These are phyloP conservation scores for Alternaria angustiovoidea DNA, from an alignment of 2,329 filamentous ascomycete genomes.

Conservation along the genomic window DNA sequence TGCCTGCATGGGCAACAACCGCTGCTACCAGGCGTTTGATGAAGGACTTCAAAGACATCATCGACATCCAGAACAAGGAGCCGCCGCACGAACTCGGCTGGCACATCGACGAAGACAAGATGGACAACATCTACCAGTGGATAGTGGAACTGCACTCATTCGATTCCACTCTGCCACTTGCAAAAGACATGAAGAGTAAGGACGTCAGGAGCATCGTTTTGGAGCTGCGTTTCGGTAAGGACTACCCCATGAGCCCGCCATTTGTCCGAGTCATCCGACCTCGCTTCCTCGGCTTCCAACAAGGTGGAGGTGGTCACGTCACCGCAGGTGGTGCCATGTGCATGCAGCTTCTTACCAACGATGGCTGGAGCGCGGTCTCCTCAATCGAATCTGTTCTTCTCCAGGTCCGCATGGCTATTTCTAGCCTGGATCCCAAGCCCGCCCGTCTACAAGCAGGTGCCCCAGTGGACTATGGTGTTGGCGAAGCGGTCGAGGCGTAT, in stretches of 20 bases:
- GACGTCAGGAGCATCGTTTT: slow-evolving; percentile 74
- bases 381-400: slow-evolving; percentile 81
- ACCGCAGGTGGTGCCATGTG: slow-evolving; percentile 83
- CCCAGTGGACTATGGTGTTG: slow-evolving; percentile 67
- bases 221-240: slow-evolving; percentile 80
- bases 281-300: slow-evolving; percentile 74
- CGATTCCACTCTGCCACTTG: slow-evolving; percentile 71
- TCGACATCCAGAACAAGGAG: slow-evolving; percentile 69
- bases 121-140: slow-evolving; percentile 87
- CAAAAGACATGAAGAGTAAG: slow-evolving; percentile 73
- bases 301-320: slow-evolving; percentile 85
- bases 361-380: slow-evolving; percentile 78
- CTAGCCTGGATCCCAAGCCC: slow-evolving; percentile 71
- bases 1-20: slow-evolving; percentile 70
- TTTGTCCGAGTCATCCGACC: slow-evolving; percentile 86
- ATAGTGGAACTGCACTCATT: slow-evolving; percentile 90
- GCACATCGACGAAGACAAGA: slow-evolving; percentile 74
- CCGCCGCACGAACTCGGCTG: slow-evolving; percentile 76
- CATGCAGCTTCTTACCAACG: slow-evolving; percentile 82
- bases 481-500: slow-evolving; percentile 78
- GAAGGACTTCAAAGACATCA: slow-evolving; percentile 69
- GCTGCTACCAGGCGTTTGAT: slow-evolving; percentile 69
- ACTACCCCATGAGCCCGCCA: slow-evolving; percentile 80
- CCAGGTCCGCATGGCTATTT: slow-evolving; percentile 81
- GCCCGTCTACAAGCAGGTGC: slow-evolving; percentile 67